Evolutionary conservation across 1,139 yeast genomes (phyloP).

Genomic region (Zygotorulaspora mrakii): DNA sequence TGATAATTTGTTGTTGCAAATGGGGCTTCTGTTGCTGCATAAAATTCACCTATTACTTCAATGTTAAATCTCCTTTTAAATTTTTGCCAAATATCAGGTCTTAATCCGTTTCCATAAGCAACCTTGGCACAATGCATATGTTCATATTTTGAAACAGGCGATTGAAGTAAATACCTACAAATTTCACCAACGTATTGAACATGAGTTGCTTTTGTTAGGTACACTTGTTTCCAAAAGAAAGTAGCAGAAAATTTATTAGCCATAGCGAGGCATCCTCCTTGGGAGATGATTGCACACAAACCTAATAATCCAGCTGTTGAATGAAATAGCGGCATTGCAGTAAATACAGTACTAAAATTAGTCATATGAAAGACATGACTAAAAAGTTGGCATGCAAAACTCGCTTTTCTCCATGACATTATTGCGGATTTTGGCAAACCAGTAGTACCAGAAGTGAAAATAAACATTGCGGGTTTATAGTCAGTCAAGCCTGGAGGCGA

Average conservation of each 20-base stretch:
- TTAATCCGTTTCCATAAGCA: constrained; percentile 90
- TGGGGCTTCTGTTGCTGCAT: constrained; percentile 93
- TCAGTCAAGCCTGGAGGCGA: constrained; percentile 51
- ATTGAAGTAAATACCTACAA: constrained; percentile 75
- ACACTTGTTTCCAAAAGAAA: constrained; percentile 89
- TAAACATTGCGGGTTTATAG: constrained; percentile 63
- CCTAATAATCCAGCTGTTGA: constrained; percentile 92
- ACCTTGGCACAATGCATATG: constrained; percentile 56
- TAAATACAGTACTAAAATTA: constrained; percentile 59
- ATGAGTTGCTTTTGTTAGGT: constrained; percentile 65
- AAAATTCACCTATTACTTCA: constrained; percentile 79
- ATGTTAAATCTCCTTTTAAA: constrained; percentile 77
- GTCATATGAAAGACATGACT: constrained; percentile 64
- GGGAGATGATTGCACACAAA: constrained; percentile 65
- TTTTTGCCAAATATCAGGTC: constrained; percentile 86
- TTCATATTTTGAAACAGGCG: constrained; percentile 65
- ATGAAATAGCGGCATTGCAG: constrained; percentile 95
- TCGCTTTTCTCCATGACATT: constrained; percentile 83
- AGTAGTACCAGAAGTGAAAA: constrained; percentile 93
- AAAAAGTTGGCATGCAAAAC: constrained; percentile 64
- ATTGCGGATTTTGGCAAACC: constrained; percentile 94
- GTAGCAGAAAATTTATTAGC: constrained; percentile 81
- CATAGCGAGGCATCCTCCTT: constrained; percentile 71
- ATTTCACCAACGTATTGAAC: constrained; percentile 96
- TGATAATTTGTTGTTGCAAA: constrained; percentile 84